Conservation (phyloP, 1,284 basidiomycete species). For the Sporisorium exsertum region DNA sequence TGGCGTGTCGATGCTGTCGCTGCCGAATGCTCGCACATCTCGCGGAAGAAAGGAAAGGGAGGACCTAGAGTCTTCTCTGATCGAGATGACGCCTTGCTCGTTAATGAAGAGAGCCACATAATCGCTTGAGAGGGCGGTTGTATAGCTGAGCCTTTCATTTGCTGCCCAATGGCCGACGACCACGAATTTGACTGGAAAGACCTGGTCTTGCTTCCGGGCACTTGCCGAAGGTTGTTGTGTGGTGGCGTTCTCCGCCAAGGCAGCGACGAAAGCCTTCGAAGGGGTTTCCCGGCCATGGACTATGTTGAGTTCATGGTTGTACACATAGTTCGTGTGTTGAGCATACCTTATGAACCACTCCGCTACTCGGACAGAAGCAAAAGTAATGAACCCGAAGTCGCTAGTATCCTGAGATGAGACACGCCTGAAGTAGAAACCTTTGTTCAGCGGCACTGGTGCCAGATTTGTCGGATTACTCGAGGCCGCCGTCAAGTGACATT, state of each 20-base stretch:
- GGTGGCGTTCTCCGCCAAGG: conserved; percentile 26
- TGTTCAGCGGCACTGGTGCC: conserved; percentile 11
- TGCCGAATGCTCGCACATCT: conserved; percentile 12
- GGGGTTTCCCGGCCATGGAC: neutral
- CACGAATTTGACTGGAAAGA: neutral
- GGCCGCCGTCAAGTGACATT: neutral
- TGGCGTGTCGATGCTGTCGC: neutral
- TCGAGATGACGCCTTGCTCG: conserved; percentile 3
- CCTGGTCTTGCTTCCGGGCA: neutral
- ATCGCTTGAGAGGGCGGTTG: neutral
- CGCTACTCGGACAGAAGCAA: conserved; percentile 10
- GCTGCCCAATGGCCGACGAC: conserved; percentile 24
- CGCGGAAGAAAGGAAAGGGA: conserved; percentile 24
- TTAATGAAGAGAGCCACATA: neutral
- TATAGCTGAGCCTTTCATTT: conserved; percentile 5
- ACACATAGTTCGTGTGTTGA: conserved; percentile 7
- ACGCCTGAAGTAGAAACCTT: conserved; percentile 30
- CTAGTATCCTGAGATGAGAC: neutral
- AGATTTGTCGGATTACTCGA: neutral
- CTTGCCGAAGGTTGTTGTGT: conserved; percentile 22
- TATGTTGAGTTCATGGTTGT: conserved; percentile 3
- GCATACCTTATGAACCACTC: conserved; percentile 26
- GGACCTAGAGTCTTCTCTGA: neutral
- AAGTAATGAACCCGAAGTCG: conserved; percentile 28
- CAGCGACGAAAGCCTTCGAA: conserved; percentile 14